Base-by-base conservation (phyloP, 495 filamentous ascomycete genomes). In the Podospora pseudocomata region DNA sequence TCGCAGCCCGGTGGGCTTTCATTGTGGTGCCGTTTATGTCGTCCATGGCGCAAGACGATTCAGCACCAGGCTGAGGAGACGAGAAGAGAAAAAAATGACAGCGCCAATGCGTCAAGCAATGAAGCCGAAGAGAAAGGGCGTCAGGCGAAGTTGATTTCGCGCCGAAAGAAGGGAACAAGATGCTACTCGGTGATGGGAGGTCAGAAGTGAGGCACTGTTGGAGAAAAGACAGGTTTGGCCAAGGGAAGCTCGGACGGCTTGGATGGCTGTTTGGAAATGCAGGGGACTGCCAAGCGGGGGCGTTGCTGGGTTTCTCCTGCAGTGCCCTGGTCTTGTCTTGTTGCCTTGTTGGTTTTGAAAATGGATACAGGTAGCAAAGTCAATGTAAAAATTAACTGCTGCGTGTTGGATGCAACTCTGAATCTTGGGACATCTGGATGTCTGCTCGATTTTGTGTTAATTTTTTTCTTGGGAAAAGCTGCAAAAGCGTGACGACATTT, bases 11-110 rank as follows among this genome's bases (percentile, higher is more conserved):
- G 53, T 23, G 61, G 28, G 71, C 49, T 16, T 57, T 71, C 58
- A 80, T 82, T 27, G 65, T 63, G 9, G 72, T 68, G 53, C 79
- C 79, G 67, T 81, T 81, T 19, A 70, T 57, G 53, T 75, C 71
- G 65, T 73, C 71, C 78, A 79, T 79, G 66, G 61, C 32, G 28
- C 30, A 23, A 62, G 26, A 55, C 32, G 65, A 39, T 70, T 73
- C 73, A 73, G 71, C 69, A 56, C 73, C 67, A 65, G 72, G 73
- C 73, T 72, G 71, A 67, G 7, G 56, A 71, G n/a, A 56, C 65
- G 32, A 20, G 55, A 30, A 13, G 39, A 49, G 9, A 49, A 49
- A 9, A 30, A 34, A 39, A 32, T 4, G 55, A n/a, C 5, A 55
- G 65, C 39, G 56, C 55, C 39, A 67, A 60, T 28, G 59, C 59